Percentiles rank a stretch among this genome's conserved stretches.
These are phyloP conservation scores for Microthyrium microscopicum DNA, from an alignment of 2,329 filamentous ascomycete species.

Conservation along the genomic window DNA sequence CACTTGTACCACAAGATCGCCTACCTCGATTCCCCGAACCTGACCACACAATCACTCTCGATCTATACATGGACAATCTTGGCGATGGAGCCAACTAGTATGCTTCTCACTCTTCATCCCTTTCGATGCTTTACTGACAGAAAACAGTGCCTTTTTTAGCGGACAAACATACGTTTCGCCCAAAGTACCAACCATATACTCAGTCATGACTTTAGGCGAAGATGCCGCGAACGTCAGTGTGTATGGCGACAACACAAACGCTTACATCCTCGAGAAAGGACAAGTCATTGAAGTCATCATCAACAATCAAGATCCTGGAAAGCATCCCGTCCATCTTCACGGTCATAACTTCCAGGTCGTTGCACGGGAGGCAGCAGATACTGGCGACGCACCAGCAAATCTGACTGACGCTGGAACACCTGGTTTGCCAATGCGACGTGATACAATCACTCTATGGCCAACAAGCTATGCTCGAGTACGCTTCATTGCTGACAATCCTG, in stretches of 20 bases:
- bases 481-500: conserved; percentile 38
- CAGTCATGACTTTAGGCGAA: conserved; percentile 45
- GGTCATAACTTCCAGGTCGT: conserved; percentile 56
- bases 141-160: conserved; percentile 38
- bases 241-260: conserved; percentile 36
- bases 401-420: conserved; percentile 16
- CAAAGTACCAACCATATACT: conserved; percentile 68
- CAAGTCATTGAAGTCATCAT: conserved; percentile 56
- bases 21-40: conserved; percentile 43
- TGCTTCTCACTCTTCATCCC: conserved; percentile 12
- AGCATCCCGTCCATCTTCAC: conserved; percentile 61
- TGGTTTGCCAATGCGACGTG: conserved; percentile 30
- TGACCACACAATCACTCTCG: conserved; percentile 44
- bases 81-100: conserved; percentile 50
- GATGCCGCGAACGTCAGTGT: conserved; percentile 26
- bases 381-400: conserved; percentile 18
- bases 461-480: conserved; percentile 38
- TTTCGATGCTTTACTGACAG: not conserved
- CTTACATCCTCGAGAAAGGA: conserved; percentile 49
- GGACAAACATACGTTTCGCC: conserved; percentile 58
- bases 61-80: conserved; percentile 46
- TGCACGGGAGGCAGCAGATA: conserved; percentile 18
- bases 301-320: conserved; percentile 59
- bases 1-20: conserved; percentile 51
- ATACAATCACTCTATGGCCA: conserved; percentile 37